Conservation (phyloP, 2,329 filamentous ascomycete genomes). For the Coniella vitis region DNA sequence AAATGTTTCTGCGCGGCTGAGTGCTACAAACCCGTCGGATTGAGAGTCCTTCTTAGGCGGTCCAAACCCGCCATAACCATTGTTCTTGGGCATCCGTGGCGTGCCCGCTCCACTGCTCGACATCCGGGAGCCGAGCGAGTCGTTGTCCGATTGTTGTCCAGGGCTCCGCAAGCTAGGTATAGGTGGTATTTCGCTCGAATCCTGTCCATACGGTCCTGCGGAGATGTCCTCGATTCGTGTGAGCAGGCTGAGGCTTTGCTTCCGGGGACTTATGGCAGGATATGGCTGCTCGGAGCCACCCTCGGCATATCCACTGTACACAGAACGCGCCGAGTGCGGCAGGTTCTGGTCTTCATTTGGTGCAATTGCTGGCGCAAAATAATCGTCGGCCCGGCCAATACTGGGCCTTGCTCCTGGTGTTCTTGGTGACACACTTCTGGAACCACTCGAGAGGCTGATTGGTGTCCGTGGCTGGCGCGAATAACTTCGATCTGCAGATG, state of each 20-base stretch:
- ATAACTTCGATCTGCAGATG: conserved; percentile 44
- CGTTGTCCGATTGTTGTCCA: conserved; percentile 15
- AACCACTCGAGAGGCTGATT: conserved; percentile 52
- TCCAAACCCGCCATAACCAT: conserved; percentile 54
- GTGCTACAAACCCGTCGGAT: conserved; percentile 30
- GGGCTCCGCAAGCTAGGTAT: conserved; percentile 3
- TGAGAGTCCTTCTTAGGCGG: conserved; percentile 34
- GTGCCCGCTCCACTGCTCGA: conserved; percentile 28
- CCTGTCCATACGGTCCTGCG: conserved; percentile 55
- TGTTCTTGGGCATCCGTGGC: conserved; percentile 38
- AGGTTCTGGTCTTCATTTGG: conserved; percentile 29
- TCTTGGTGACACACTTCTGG: conserved; percentile 56
- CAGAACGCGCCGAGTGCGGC: conserved; percentile 34
- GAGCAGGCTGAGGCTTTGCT: conserved; percentile 37
- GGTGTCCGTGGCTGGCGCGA: conserved; percentile 55
- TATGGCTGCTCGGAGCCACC: conserved; percentile 32
- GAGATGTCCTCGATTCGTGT: conserved; percentile 60
- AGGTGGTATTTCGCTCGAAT: conserved; percentile 8
- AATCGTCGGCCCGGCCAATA: conserved; percentile 37
- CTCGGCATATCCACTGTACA: conserved; percentile 42
- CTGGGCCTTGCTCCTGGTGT: conserved; percentile 42
- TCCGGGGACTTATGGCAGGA: conserved; percentile 43
- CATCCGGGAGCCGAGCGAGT: conserved; percentile 26
- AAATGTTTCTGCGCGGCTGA: conserved; percentile 47
- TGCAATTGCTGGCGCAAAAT: conserved; percentile 40